phyloP scores from a whole-genome alignment of 2,329 filamentous ascomycete species.

The Aphanoascus verrucosus region DNA sequence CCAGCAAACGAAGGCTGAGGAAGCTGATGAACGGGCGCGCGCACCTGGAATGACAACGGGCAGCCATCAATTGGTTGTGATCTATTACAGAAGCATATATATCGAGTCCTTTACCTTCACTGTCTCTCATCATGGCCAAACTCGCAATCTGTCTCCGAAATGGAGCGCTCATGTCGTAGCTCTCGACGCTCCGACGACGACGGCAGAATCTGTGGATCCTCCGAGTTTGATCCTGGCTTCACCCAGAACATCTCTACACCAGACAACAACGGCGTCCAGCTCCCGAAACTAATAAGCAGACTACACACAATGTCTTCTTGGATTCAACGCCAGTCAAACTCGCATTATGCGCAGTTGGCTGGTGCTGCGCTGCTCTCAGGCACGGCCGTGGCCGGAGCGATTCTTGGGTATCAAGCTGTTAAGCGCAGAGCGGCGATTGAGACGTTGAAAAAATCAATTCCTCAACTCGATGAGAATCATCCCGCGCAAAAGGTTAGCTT shows the following conservation, averaged over 20 bases:
- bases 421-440: constrained; percentile 45
- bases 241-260: background rate
- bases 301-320: constrained; percentile 33
- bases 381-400: constrained; percentile 39
- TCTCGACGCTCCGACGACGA: background rate
- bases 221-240: background rate
- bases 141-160: background rate
- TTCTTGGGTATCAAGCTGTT: constrained; percentile 48
- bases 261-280: background rate
- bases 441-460: constrained; percentile 52
- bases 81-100: background rate
- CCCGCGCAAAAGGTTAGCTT: constrained; percentile 39
- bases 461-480: constrained; percentile 40
- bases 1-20: background rate
- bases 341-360: constrained; percentile 35
- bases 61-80: background rate
- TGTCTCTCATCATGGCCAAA: constrained; percentile 2
- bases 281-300: background rate
- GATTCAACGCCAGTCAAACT: constrained; percentile 34
- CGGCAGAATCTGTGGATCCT: background rate
- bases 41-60: background rate
- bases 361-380: constrained; percentile 36
- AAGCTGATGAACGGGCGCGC: background rate
- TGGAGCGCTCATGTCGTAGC: constrained; percentile 1
- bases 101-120: background rate